Percentiles rank a stretch among this genome's conserved stretches.
Conservation (phyloP, 2,329 filamentous ascomycete species). For the Graphilbum fragrans region DNA sequence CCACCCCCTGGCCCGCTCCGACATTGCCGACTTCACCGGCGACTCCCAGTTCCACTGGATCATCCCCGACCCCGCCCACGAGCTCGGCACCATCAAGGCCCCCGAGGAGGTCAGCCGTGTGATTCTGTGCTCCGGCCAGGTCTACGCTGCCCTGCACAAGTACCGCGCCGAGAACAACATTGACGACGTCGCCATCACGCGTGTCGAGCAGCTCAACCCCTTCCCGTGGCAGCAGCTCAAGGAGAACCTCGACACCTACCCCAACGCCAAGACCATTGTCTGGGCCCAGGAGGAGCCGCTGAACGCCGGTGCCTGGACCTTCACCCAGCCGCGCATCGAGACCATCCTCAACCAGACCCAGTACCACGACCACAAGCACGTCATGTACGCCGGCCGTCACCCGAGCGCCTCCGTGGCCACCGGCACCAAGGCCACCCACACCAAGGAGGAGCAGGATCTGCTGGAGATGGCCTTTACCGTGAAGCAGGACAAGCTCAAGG, state of each 20-base stretch:
- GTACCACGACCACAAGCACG: slow-evolving; percentile 86
- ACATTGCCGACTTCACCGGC: slow-evolving; percentile 80
- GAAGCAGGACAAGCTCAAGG: slow-evolving; percentile 58
- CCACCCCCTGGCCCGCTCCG: slow-evolving; percentile 81
- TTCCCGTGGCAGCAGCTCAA: slow-evolving; percentile 97
- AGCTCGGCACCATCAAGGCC: slow-evolving; percentile 59
- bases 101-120: slow-evolving; percentile 87
- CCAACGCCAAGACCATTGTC: slow-evolving; percentile 94
- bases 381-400: slow-evolving; percentile 92
- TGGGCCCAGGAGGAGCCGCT: slow-evolving; percentile 97
- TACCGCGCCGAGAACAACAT: slow-evolving; percentile 78
- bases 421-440: slow-evolving; percentile 75
- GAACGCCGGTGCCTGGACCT: slow-evolving; percentile 94
- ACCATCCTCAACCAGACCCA: slow-evolving; percentile 87
- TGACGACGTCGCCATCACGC: slow-evolving; percentile 85
- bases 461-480: slow-evolving; percentile 53
- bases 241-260: slow-evolving; percentile 94
- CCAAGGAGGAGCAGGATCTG: slow-evolving; percentile 86
- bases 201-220: slow-evolving; percentile 94
- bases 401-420: slow-evolving; percentile 91
- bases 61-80: slow-evolving; percentile 80
- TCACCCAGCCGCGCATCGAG: slow-evolving; percentile 94
- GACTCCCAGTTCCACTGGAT: slow-evolving; percentile 96
- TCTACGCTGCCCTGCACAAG: slow-evolving; percentile 82
- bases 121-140: slow-evolving; percentile 88